Percentiles rank a stretch among this genome's conserved stretches.
Evolutionary conservation across 2,329 filamentous ascomycete genomes (phyloP).

Genomic region (Claviceps fusiformis): DNA sequence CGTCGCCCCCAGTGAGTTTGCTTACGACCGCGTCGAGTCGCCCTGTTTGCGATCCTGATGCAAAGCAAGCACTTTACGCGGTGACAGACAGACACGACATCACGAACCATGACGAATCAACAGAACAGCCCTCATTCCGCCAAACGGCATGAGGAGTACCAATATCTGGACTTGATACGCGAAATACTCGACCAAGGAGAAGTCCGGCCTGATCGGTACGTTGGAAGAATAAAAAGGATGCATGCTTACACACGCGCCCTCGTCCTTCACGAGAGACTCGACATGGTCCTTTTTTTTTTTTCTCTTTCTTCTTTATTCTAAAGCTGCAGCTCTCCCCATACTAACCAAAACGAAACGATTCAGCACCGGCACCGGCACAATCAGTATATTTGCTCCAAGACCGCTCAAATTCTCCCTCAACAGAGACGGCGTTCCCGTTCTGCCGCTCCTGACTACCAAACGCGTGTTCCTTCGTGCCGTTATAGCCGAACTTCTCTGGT

Average conservation of each 20-base stretch:
- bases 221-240: background rate
- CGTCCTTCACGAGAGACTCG: background rate
- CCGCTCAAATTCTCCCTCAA: constrained; percentile 80
- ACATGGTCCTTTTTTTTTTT: background rate
- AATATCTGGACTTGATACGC: constrained; percentile 82
- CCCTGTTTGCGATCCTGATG: background rate
- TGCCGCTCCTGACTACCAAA: constrained; percentile 94
- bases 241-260: background rate
- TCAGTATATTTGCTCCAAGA: constrained; percentile 74
- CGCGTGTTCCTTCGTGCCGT: constrained; percentile 88
- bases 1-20: background rate
- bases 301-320: too few relatives aligned
- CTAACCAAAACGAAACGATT: background rate
- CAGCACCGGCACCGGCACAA: constrained; percentile 86
- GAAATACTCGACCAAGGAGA: constrained; percentile 75
- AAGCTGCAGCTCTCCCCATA: background rate
- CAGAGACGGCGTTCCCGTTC: constrained; percentile 45
- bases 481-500: constrained; percentile 90
- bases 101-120: background rate
- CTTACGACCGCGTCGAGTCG: background rate
- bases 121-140: background rate
- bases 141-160: constrained; percentile 65
- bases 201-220: constrained; percentile 71
- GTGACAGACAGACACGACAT: background rate
- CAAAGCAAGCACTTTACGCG: constrained; percentile 4